Evolutionary conservation across 2,329 filamentous ascomycete species (phyloP).

Genomic region (Colletotrichum horii): DNA sequence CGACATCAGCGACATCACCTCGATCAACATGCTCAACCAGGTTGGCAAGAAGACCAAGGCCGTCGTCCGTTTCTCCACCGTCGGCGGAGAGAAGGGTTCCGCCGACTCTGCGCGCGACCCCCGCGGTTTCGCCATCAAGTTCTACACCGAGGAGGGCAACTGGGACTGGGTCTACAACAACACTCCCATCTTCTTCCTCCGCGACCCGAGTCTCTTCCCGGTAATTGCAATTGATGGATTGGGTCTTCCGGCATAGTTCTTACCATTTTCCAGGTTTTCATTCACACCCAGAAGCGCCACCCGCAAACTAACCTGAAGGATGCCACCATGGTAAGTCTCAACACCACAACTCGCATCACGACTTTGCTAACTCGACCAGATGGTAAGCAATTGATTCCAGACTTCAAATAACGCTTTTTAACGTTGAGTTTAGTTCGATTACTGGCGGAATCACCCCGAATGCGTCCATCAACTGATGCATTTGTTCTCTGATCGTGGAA

Average conservation of each 20-base stretch:
- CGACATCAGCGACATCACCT: conserved; percentile 58
- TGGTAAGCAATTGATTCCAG: not conserved
- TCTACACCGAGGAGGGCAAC: conserved; percentile 73
- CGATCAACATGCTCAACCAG: conserved; percentile 57
- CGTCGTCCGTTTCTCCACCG: conserved; percentile 75
- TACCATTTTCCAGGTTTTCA: conserved; percentile 55
- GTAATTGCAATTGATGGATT: conserved; percentile 12
- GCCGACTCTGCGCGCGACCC: conserved; percentile 76
- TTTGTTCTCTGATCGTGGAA: conserved; percentile 70
- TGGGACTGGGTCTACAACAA: conserved; percentile 81
- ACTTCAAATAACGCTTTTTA: conserved; percentile 29
- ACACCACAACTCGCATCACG: not conserved
- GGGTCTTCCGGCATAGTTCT: not conserved
- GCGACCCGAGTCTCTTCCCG: conserved; percentile 77
- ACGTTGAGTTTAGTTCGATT: conserved; percentile 39
- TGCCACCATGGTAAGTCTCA: conserved; percentile 60
- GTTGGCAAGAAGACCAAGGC: conserved; percentile 73
- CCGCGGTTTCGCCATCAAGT: conserved; percentile 74
- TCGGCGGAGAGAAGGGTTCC: conserved; percentile 75
- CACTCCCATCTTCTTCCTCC: conserved; percentile 78
- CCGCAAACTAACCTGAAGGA: conserved; percentile 74
- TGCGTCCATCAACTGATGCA: conserved; percentile 68
- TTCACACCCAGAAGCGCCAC: conserved; percentile 79
- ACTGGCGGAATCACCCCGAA: conserved; percentile 65
- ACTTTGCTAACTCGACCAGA: not conserved